Percentiles rank a stretch among this genome's conserved stretches.
Evolutionary conservation across 2,329 filamentous ascomycete species (phyloP).

Genomic region (Huntiella decipiens): DNA sequence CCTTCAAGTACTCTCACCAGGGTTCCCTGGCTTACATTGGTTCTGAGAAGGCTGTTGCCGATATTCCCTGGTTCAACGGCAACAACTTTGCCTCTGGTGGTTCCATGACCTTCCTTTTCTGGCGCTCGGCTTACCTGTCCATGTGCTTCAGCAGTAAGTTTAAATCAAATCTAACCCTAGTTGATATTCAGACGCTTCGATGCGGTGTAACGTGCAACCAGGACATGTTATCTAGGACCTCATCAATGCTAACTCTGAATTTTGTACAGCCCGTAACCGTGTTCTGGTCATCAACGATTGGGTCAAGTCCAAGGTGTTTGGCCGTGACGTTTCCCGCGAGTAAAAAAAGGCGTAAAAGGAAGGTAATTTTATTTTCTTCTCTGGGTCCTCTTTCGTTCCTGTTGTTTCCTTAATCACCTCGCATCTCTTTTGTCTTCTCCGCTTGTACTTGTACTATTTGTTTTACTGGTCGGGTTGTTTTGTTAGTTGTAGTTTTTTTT

Average conservation of each 20-base stretch:
- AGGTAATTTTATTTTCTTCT: not conserved
- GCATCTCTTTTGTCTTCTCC: not conserved
- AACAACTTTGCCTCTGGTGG: slow-evolving; percentile 78
- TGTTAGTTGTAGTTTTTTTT: too few species aligned
- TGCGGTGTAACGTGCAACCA: too few species aligned
- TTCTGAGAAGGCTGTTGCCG: slow-evolving; percentile 90
- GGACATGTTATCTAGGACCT: too few species aligned
- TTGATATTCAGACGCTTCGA: too few species aligned
- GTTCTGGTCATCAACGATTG: slow-evolving; percentile 86
- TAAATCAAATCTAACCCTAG: not conserved
- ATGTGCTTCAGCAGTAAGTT: slow-evolving; percentile 99
- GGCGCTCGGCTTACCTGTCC: slow-evolving; percentile 92
- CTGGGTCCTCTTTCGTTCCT: too few species aligned
- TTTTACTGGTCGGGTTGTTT: too few species aligned
- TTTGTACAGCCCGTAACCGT: slow-evolving; percentile 60
- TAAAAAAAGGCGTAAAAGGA: slow-evolving; percentile 21
- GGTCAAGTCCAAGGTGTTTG: slow-evolving; percentile 92
- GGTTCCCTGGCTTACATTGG: slow-evolving; percentile 95
- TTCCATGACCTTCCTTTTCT: slow-evolving; percentile 92
- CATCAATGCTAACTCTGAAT: not conserved
- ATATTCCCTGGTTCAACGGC: slow-evolving; percentile 92
- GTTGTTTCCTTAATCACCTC: not conserved
- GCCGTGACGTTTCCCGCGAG: slow-evolving; percentile 80
- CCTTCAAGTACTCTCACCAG: slow-evolving; percentile 97
- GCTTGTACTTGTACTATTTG: not conserved